phyloP scores from a whole-genome alignment of 495 filamentous ascomycete species.

The Xylaria telfairii region DNA sequence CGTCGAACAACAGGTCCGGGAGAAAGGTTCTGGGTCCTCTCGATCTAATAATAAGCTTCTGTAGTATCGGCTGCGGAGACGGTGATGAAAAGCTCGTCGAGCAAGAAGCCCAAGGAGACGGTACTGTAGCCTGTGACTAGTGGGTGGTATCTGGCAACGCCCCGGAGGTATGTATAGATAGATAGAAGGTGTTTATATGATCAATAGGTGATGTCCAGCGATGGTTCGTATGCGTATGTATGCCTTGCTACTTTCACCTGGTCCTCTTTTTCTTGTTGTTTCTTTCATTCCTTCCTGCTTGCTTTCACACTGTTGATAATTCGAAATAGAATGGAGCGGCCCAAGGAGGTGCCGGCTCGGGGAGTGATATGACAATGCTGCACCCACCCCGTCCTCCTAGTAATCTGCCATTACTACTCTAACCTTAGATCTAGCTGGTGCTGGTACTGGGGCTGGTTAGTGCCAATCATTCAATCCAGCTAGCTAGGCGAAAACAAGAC shows the following conservation, averaged over 20 bases:
- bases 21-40: constrained; percentile 1
- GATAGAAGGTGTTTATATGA: background rate
- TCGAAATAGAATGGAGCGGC: background rate
- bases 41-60: constrained; percentile 21
- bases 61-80: constrained; percentile 11
- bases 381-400: constrained; percentile 6
- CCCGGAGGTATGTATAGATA: constrained; percentile 2
- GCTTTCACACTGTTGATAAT: constrained; percentile 11
- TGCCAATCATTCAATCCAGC: background rate
- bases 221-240: background rate
- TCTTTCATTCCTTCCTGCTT: background rate
- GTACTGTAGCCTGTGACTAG: background rate
- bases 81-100: background rate
- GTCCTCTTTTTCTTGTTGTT: background rate
- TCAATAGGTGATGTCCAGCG: background rate
- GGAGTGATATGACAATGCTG: constrained; percentile 9
- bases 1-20: constrained; percentile 5
- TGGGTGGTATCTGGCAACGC: background rate
- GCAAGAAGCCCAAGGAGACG: background rate
- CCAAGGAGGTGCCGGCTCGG: background rate
- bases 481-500: constrained; percentile 16
- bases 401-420: constrained; percentile 22
- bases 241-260: background rate
- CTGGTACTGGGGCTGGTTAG: background rate
- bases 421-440: constrained; percentile 12